Base-by-base conservation (phyloP, 768 basidiomycete species). In the Sporobolomyces roseus region DNA sequence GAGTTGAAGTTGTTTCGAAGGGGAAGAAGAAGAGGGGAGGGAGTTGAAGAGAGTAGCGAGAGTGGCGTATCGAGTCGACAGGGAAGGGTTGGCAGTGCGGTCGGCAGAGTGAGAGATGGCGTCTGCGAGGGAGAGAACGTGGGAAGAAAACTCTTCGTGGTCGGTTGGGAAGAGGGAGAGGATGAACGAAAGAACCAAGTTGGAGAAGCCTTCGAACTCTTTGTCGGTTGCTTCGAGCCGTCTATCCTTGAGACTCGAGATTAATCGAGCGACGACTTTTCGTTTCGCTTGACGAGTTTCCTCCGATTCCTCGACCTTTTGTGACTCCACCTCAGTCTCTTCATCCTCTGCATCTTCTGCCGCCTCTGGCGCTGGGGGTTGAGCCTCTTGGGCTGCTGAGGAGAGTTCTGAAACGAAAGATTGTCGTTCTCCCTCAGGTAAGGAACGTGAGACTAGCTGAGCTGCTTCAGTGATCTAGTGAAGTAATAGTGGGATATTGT, bases 31-130 rank as follows among this genome's bases (percentile, higher is more conserved):
- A 25, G 54, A 23, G 14, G 70, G 68, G 48, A 73, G 68, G 9
- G 72, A 49, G 72, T 73, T 73, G 72, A 73, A 70, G 53, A 73
- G 51, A 63, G 65, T 73, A 16, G 61, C 38, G 65, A 73, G 61
- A 30, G 67, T 43, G 8, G 68, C 27, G 63, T 70, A 70, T 8
- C 69, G 63, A 1, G 63, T 52, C 35, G 69, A 19, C 48, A 58
- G 54, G n/a, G 69, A 45, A 13, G 69, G 69, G 65, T 51, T 36
- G 27, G 52, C 46, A 14, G 45, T 32, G 43, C 38, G 43, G 46
- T 33, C 27, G 45, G 25, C 36, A 19, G 45, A 45, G 48, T 43
- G 30, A 41, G 59, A 29, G 58, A 63, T 25, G 35, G 65, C 51
- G 46, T 54, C 45, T 35, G 46, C 46, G 51, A 71, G 62, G 30